These are phyloP conservation scores for Puccinellia tenuiflora DNA, from an alignment of 176 grass and related monocot genomes.

Conservation along the genomic window DNA sequence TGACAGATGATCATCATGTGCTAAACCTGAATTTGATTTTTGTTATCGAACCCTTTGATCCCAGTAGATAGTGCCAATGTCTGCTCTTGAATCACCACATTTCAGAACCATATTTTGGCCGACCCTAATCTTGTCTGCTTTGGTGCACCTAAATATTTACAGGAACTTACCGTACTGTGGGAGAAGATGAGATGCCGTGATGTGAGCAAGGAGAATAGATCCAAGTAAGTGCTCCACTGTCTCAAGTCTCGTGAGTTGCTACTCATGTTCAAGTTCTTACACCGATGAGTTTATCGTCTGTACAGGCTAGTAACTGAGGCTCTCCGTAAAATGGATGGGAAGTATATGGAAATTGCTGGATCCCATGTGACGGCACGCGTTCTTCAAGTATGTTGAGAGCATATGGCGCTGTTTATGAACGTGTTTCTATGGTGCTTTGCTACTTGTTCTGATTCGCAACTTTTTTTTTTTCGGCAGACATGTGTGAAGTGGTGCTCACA, in stretches of 20 bases:
- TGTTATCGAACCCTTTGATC: background rate
- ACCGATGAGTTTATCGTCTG: background rate
- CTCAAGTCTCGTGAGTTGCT: background rate
- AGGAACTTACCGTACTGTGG: conserved; percentile 85
- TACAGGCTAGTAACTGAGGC: conserved; percentile 73
- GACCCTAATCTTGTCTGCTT: background rate
- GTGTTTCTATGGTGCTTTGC: background rate
- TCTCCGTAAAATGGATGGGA: conserved; percentile 73
- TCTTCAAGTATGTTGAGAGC: conserved; percentile 66
- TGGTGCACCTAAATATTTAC: background rate
- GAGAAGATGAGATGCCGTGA: conserved; percentile 86
- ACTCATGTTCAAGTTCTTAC: background rate
- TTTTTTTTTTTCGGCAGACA: conserved; percentile 41
- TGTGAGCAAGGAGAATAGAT: conserved; percentile 61
- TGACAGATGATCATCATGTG: too few relatives aligned
- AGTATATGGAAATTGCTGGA: conserved; percentile 73
- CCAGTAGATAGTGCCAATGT: background rate
- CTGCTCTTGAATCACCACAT: background rate
- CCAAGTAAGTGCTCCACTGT: conserved; percentile 54
- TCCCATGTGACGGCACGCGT: conserved; percentile 82
- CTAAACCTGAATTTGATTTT: background rate
- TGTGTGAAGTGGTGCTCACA: conserved; percentile 88
- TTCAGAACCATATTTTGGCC: background rate
- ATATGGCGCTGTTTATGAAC: background rate
- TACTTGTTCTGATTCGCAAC: background rate